Evolutionary conservation across 1,284 basidiomycete species (phyloP).

Genomic region (Papiliotrema flavescens): DNA sequence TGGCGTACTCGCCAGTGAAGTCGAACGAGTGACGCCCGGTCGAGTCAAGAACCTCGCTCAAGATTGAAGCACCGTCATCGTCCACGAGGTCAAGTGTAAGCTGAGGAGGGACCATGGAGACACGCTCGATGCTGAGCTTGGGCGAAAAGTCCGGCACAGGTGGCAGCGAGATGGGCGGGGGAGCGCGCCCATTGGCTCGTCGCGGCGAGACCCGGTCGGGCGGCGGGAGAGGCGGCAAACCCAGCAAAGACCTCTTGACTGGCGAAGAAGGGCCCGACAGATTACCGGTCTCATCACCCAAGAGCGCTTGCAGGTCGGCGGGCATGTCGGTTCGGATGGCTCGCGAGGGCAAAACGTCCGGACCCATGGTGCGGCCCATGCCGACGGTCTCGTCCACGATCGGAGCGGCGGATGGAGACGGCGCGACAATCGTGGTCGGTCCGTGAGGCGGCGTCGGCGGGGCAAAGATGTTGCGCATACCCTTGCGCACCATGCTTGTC

Average conservation of each 20-base stretch:
- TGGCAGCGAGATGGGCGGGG: conserved; percentile 13
- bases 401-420: not conserved
- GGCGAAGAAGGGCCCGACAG: not conserved
- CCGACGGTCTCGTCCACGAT: not conserved
- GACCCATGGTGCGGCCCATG: conserved; percentile 11
- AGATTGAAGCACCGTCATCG: conserved; percentile 7
- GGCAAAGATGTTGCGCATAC: conserved; percentile 38
- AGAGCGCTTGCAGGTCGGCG: not conserved
- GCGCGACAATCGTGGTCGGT: not conserved
- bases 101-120: conserved; percentile 2
- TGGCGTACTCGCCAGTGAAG: conserved; percentile 73
- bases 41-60: not conserved
- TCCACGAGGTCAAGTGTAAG: conserved; percentile 3
- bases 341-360: not conserved
- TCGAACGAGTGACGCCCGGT: conserved; percentile 68
- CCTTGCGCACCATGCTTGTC: conserved; percentile 31
- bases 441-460: conserved; percentile 25
- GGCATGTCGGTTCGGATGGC: not conserved
- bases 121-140: conserved; percentile 1
- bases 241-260: conserved; percentile 1
- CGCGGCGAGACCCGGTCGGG: conserved; percentile 14
- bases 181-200: conserved; percentile 8
- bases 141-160: conserved; percentile 15
- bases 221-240: conserved; percentile 20
- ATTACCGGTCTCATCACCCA: not conserved